phyloP scores from a whole-genome alignment of 2,329 filamentous ascomycete species.

The Epichloe baconii region DNA sequence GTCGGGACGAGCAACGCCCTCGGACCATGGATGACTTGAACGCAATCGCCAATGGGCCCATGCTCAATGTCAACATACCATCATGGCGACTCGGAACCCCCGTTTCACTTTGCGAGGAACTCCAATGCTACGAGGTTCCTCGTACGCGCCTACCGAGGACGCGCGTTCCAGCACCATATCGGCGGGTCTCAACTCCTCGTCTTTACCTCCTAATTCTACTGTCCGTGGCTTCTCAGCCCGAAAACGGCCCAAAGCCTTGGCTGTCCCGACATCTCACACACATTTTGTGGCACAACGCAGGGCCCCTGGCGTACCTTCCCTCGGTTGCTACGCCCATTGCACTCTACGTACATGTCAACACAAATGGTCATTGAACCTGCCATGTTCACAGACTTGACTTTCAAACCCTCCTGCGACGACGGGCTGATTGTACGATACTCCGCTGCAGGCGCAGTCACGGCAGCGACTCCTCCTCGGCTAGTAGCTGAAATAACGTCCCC shows the following conservation, averaged over 20 bases:
- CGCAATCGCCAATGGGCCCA: conserved; percentile 27
- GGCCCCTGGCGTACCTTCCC: conserved; percentile 20
- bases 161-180: conserved; percentile 48
- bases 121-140: conserved; percentile 67
- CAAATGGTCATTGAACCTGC: conserved; percentile 49
- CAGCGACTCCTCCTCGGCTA: conserved; percentile 79
- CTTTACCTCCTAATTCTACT: conserved; percentile 14
- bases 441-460: conserved; percentile 60
- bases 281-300: conserved; percentile 11
- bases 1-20: conserved; percentile 35
- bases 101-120: conserved; percentile 67
- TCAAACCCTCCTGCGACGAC: conserved; percentile 68
- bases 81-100: conserved; percentile 70
- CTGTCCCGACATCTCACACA: conserved; percentile 23
- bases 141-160: conserved; percentile 65
- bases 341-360: conserved; percentile 35
- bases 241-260: conserved; percentile 23
- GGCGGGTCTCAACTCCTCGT: conserved; percentile 28
- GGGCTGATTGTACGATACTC: conserved; percentile 73
- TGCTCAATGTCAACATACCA: conserved; percentile 66
- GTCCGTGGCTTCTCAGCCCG: conserved; percentile 17
- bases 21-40: conserved; percentile 49
- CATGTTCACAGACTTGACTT: conserved; percentile 72
- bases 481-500: conserved; percentile 95
- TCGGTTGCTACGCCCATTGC: conserved; percentile 27